Conservation (phyloP, 176 grass and related monocot genomes). For the Saccharum officinarum region DNA sequence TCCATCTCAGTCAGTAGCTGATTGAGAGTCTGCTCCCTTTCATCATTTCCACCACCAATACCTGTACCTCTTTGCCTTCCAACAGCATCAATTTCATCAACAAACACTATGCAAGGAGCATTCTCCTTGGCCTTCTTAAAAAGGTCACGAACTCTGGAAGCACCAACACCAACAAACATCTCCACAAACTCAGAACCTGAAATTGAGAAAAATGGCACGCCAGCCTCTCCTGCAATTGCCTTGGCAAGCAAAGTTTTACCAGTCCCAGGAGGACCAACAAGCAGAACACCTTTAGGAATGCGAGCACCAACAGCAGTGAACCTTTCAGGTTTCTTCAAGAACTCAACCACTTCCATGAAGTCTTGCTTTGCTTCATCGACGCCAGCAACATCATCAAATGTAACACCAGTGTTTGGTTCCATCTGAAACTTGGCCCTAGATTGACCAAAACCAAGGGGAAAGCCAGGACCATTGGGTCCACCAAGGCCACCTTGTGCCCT, state of each 20-base stretch:
- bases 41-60: conserved; percentile 94
- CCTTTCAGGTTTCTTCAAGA: conserved; percentile 95
- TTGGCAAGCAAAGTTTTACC: conserved; percentile 98
- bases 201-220: conserved; percentile 98
- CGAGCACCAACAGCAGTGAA: conserved; percentile 98
- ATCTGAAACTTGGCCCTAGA: conserved; percentile 99
- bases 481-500: conserved; percentile 82
- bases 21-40: conserved; percentile 91
- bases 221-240: conserved; percentile 96
- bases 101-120: conserved; percentile 95
- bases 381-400: conserved; percentile 95
- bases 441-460: conserved; percentile 87
- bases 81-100: conserved; percentile 95
- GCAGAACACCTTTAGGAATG: conserved; percentile 97
- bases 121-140: conserved; percentile 99
- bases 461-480: conserved; percentile 86
- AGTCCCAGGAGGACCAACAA: conserved; percentile 93
- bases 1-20: conserved; percentile 95
- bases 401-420: conserved; percentile 98
- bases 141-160: conserved; percentile 91
- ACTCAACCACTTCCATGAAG: conserved; percentile 99
- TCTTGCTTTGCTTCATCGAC: conserved; percentile 96
- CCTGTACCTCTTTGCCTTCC: conserved; percentile 90
- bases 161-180: conserved; percentile 99
- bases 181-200: conserved; percentile 97